Conservation (phyloP, 2,329 filamentous ascomycete species). For the Colletotrichum spaethianum region DNA sequence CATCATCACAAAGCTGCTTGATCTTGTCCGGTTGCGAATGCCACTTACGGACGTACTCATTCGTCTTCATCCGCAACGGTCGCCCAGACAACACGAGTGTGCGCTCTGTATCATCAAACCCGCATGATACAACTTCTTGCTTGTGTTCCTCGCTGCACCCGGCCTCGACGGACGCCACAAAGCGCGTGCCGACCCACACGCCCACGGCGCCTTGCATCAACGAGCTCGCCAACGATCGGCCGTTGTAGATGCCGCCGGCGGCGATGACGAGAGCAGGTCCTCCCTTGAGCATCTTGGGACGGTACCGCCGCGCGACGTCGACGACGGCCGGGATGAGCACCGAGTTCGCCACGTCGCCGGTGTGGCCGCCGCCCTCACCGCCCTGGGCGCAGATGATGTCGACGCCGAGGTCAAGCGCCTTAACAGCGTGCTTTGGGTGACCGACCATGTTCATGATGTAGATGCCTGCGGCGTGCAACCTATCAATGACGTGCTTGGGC, state of each 20-base stretch:
- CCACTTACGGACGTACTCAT: slow-evolving; percentile 88
- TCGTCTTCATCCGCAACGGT: slow-evolving; percentile 84
- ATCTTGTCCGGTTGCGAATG: slow-evolving; percentile 83
- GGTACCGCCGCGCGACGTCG: slow-evolving; percentile 83
- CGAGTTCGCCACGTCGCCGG: slow-evolving; percentile 87
- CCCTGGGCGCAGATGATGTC: slow-evolving; percentile 95
- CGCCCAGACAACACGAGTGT: slow-evolving; percentile 88
- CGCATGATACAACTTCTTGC: slow-evolving; percentile 83
- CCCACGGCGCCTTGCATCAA: slow-evolving; percentile 91
- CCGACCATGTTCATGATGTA: slow-evolving; percentile 98
- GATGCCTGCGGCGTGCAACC: slow-evolving; percentile 84
- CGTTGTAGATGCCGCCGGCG: slow-evolving; percentile 89
- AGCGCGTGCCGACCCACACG: slow-evolving; percentile 95
- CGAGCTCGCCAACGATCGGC: slow-evolving; percentile 82
- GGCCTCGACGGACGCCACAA: slow-evolving; percentile 87
- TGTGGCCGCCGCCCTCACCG: slow-evolving; percentile 94
- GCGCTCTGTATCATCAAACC: slow-evolving; percentile 83
- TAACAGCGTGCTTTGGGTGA: slow-evolving; percentile 90
- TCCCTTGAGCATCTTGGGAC: slow-evolving; percentile 78
- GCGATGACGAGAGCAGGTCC: slow-evolving; percentile 85
- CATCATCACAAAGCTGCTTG: slow-evolving; percentile 79
- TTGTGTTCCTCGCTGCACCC: slow-evolving; percentile 88
- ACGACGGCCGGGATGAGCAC: slow-evolving; percentile 90
- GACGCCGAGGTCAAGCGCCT: slow-evolving; percentile 87
- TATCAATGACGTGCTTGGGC: slow-evolving; percentile 78